Evolutionary conservation across 805 yeast species (phyloP).

Genomic region (Suhomyces sp.): DNA sequence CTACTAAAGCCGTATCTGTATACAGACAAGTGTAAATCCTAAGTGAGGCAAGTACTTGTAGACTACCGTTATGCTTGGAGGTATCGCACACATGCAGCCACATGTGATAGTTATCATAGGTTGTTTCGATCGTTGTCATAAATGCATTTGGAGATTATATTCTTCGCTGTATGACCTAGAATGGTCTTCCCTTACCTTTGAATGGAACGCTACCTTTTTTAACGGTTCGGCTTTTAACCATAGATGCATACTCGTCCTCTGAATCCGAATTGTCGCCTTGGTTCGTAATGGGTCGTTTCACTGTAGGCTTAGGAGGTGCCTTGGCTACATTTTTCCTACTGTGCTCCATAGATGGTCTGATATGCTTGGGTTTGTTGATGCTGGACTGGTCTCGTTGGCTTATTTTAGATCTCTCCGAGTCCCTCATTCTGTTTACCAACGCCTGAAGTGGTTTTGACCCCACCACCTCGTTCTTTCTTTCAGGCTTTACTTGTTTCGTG

Average conservation of each 20-base stretch:
- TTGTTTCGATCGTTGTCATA: neutral
- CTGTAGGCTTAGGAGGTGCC: neutral
- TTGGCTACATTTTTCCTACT: neutral
- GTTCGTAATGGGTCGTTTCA: neutral
- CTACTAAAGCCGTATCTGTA: neutral
- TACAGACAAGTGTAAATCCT: neutral
- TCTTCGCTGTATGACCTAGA: neutral
- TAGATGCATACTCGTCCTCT: constrained; percentile 1
- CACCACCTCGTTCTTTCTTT: neutral
- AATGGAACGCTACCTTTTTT: constrained; percentile 3
- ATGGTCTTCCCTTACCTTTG: constrained; percentile 4
- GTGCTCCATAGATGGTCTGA: neutral
- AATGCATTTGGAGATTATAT: no score
- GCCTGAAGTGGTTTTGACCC: constrained; percentile 30
- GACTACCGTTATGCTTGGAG: neutral
- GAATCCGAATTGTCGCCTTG: constrained; percentile 3
- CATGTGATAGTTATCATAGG: neutral
- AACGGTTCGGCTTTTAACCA: constrained; percentile 3
- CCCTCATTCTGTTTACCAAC: constrained; percentile 36
- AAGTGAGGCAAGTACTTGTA: neutral
- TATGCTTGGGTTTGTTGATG: neutral
- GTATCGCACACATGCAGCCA: neutral
- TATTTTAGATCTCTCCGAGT: constrained; percentile 14
- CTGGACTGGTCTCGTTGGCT: neutral
- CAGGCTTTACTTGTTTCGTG: constrained; percentile 7